These are phyloP conservation scores for Rehmannia glutinosa DNA, from an alignment of 257 asterid species.

Conservation along the genomic window DNA sequence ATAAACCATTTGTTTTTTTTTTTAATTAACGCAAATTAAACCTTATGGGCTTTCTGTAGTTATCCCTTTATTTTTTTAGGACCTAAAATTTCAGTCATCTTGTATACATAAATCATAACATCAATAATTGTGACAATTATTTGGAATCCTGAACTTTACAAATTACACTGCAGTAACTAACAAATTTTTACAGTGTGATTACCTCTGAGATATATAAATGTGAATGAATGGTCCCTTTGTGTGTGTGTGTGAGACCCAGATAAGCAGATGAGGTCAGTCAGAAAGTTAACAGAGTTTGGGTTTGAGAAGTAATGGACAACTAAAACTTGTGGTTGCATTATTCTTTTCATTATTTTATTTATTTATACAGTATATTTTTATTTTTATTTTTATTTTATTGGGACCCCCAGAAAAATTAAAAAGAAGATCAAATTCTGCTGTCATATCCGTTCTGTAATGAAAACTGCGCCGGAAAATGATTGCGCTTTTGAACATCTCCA, in stretches of 20 bases:
- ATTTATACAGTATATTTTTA: no score
- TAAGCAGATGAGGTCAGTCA: neutral
- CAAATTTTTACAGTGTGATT: neutral
- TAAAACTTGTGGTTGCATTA: neutral
- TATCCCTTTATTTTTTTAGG: no score
- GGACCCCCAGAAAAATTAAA: slow-evolving; percentile 34
- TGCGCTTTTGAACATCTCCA: slow-evolving; percentile 73
- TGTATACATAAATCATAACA: no score
- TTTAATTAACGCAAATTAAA: no score
- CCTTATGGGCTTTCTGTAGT: no score
- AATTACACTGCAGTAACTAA: no score
- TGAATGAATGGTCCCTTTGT: neutral
- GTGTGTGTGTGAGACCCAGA: neutral
- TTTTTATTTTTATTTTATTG: no score
- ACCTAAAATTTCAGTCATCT: no score
- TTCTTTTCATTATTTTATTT: neutral
- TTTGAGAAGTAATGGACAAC: slow-evolving; percentile 2
- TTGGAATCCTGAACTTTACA: no score
- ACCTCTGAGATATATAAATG: neutral
- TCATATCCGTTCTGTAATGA: slow-evolving; percentile 44
- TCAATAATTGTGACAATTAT: no score
- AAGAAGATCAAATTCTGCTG: no score
- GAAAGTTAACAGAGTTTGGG: neutral
- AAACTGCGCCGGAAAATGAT: slow-evolving; percentile 83
- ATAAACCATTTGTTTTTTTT: no score